Base-by-base conservation (phyloP, 176 grass and related monocot genomes). In the Cenchrus purpureus region DNA sequence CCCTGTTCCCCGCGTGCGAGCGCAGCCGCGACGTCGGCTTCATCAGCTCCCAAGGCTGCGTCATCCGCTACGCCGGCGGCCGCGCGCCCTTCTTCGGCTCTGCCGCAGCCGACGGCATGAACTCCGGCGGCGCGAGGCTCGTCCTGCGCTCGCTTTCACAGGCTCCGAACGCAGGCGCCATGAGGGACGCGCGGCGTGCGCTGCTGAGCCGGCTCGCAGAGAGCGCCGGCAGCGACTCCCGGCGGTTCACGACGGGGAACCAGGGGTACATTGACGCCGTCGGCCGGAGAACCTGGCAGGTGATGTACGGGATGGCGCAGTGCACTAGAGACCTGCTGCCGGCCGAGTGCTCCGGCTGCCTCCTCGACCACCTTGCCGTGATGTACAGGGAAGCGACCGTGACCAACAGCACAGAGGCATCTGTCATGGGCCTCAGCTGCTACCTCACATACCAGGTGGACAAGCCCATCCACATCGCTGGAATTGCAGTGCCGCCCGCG, bases 241-340 rank as follows among this genome's bases (percentile, higher is more conserved):
- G 4, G 32, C 15, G 66, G 66, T 68, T 68, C 66, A 37, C 66
- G 15, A 16, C 37, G 14, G 37, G 66, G 66, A 68, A 5, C 57
- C 57, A 59, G 57, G 57, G 57, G 55, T 59, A n/a, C 57, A 58
- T 6, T 0, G 55, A 58, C 55, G 4, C 22, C 22, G 22, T 2
- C 2, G 55, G 19, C 55, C 55, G 7, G 40, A 44, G 44, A 8
- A 10, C 44, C 8, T 49, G 44, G 68, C 68, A 25, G 68, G 68
- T 71, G 25, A 70, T 90, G 46, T 90, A 90, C 45, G 78, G 82
- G 70, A 51, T 90, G 44, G 54, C 54, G 45, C 84, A 90, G 83
- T 90, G 88, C 73, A 86, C 88, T 4, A 15, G 43, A 54, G 88
- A 90, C 65, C 29, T 83, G 72, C 72, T 20, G 58, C 20, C 58